These are phyloP conservation scores for Kentomonas sorsogonicus DNA, from an alignment of 208 protist genomes.

Conservation along the genomic window DNA sequence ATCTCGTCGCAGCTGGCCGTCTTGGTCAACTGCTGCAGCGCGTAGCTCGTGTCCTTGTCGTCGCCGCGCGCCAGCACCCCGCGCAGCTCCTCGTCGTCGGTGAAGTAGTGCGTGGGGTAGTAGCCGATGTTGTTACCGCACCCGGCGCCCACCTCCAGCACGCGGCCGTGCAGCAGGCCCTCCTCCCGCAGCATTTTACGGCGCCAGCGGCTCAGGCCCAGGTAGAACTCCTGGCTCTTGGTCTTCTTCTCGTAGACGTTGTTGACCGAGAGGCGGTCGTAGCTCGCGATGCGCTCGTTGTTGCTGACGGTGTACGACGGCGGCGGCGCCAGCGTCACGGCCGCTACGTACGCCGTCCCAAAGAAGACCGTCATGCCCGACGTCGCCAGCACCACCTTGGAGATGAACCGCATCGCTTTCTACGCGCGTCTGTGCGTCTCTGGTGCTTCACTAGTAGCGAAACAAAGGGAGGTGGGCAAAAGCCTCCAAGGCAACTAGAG, in stretches of 20 bases:
- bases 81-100: conserved; percentile 33
- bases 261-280: conserved; percentile 52
- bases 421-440: neutral
- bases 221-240: conserved; percentile 73
- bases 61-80: conserved; percentile 12
- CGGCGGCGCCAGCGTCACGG: conserved; percentile 41
- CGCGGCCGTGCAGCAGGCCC: conserved; percentile 49
- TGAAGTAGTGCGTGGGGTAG: conserved; percentile 42
- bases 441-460: neutral
- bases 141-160: conserved; percentile 80
- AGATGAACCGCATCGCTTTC: neutral
- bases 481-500: neutral
- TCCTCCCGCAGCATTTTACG: conserved; percentile 65
- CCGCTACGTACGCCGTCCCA: conserved; percentile 2
- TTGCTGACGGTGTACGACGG: conserved; percentile 73
- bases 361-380: neutral
- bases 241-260: conserved; percentile 81
- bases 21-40: conserved; percentile 30
- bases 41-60: conserved; percentile 21
- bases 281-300: conserved; percentile 62
- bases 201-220: conserved; percentile 73
- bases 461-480: neutral
- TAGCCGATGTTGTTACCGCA: conserved; percentile 68
- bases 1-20: conserved; percentile 50
- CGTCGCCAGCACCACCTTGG: neutral